Base-by-base conservation (phyloP, 1,139 yeast genomes). In the Yamadazyma oceani region DNA sequence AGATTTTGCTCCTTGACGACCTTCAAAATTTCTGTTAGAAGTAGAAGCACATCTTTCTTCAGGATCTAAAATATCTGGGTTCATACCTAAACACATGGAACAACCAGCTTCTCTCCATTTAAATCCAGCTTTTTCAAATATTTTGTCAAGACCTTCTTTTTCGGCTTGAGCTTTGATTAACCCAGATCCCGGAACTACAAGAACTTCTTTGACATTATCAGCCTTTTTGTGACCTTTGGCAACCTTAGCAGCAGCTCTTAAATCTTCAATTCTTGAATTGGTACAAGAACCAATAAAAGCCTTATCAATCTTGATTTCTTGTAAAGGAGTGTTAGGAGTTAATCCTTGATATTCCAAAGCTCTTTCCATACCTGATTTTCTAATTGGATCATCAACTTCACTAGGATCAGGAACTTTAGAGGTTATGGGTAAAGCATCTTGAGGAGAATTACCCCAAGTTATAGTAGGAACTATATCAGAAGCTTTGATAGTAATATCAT, bases 81-180 rank as follows among this genome's bases (percentile, higher is more conserved):
- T 92, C 98, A 92, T 92, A 66, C 98, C 98, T 43, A 92, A 78
- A 70, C 98, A 92, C 98, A 92, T 92, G 36, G 97, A 90, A 69
- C 98, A 92, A 45, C 98, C 98, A 47, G 98, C 97, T 70, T 92
- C 98, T 73, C 98, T 85, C 98, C 98, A 92, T 54, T 85, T 89
- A 59, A 92, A 92, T 19, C 96, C 97, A 40, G 98, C 97, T 36
- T 80, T 88, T 55, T 74, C 80, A 55, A 92, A 92, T 44, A 92
- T 78, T 70, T 87, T 86, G 62, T 92, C 94, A 41, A 92, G 76
- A 38, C 98, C 98, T 69, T 92, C 98, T 48, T 69, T 73, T 68
- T 92, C 98, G 39, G 98, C 98, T 67, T 88, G 95, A 43, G 71
- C 71, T 67, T 90, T 92, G 49, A 92, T 94, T 42, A 92, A 74